Percentiles rank a stretch among this genome's conserved stretches.
These are phyloP conservation scores for Oleoguttula mirabilis DNA, from an alignment of 495 filamentous ascomycete species.

Conservation along the genomic window DNA sequence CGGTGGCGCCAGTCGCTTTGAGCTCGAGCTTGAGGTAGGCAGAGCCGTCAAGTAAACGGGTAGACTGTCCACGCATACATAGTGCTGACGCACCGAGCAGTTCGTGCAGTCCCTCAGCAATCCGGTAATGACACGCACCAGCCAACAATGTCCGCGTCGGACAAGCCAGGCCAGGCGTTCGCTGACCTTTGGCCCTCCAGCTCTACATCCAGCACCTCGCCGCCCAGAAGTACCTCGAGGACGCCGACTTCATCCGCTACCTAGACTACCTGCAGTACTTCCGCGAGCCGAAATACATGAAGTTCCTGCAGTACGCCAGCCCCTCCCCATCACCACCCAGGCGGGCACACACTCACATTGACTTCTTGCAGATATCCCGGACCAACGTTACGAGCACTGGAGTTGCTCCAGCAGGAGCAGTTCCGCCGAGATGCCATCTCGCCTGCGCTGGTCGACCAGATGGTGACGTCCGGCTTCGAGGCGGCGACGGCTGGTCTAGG, in stretches of 20 bases:
- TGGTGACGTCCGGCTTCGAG: conserved; percentile 48
- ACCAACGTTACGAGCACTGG: conserved; percentile 67
- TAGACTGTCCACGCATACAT: too few species aligned
- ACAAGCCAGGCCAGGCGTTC: too few species aligned
- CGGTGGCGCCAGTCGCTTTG: conserved; percentile 57
- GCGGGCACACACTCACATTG: too few species aligned
- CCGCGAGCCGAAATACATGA: conserved; percentile 66
- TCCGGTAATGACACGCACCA: too few species aligned
- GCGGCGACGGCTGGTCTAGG: conserved; percentile 9
- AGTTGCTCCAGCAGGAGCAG: conserved; percentile 68
- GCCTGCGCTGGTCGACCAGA: conserved; percentile 52
- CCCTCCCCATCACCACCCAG: neutral
- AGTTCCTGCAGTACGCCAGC: conserved; percentile 46
- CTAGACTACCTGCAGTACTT: conserved; percentile 79
- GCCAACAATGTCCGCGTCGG: too few species aligned
- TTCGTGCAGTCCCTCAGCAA: conserved; percentile 82
- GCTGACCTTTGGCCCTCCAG: neutral
- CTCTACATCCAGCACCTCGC: conserved; percentile 68
- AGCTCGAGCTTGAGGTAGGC: conserved; percentile 59
- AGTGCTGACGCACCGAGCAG: too few species aligned
- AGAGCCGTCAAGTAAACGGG: conserved; percentile 19
- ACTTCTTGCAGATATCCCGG: conserved; percentile 56
- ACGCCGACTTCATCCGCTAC: conserved; percentile 65
- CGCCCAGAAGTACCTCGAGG: conserved; percentile 38
- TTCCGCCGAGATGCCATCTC: conserved; percentile 75